A percentile compares a stretch with the other conserved stretches of the same genome.
These are phyloP conservation scores for Monoraphidium neglectum DNA, from an alignment of 139 green algal genomes.

Conservation along the genomic window DNA sequence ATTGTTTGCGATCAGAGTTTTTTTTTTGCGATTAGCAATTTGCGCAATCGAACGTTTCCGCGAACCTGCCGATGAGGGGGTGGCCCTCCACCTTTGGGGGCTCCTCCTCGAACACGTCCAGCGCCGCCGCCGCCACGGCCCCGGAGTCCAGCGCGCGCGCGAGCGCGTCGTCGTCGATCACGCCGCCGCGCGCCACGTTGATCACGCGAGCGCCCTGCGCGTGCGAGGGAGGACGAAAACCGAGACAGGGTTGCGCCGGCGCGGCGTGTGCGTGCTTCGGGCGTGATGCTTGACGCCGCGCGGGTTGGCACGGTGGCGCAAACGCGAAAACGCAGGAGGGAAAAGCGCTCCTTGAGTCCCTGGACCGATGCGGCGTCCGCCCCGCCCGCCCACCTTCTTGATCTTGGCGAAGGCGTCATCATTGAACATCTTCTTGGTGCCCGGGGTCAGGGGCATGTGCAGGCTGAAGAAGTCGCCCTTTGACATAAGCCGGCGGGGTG, in stretches of 20 bases:
- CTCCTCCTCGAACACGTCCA: constrained; percentile 93
- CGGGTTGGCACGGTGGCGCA: too few species aligned
- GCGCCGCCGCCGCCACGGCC: constrained; percentile 69
- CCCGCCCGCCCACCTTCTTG: constrained; percentile 57
- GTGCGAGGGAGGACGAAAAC: too few species aligned
- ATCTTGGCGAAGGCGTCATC: constrained; percentile 86
- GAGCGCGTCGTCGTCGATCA: constrained; percentile 92
- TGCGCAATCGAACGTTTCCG: neutral
- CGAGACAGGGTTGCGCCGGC: too few species aligned
- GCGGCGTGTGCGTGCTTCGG: too few species aligned
- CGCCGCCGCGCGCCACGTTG: constrained; percentile 94
- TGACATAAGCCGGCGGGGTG: too few species aligned
- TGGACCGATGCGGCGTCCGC: too few species aligned
- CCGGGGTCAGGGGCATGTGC: constrained; percentile 77
- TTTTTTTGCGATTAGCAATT: too few species aligned
- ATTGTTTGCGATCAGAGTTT: too few species aligned
- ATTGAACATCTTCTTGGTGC: constrained; percentile 83
- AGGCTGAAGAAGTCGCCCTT: constrained; percentile 74
- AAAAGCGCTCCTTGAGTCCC: too few species aligned
- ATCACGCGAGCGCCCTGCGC: constrained; percentile 78
- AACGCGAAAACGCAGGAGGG: too few species aligned
- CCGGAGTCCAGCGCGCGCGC: constrained; percentile 79
- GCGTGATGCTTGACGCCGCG: too few species aligned
- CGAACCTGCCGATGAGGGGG: constrained; percentile 28
- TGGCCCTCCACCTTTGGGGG: constrained; percentile 64